Percentiles rank a stretch among this genome's conserved stretches.
These are phyloP conservation scores for Cubamyces lactineus DNA, from an alignment of 768 basidiomycete genomes.

Conservation along the genomic window DNA sequence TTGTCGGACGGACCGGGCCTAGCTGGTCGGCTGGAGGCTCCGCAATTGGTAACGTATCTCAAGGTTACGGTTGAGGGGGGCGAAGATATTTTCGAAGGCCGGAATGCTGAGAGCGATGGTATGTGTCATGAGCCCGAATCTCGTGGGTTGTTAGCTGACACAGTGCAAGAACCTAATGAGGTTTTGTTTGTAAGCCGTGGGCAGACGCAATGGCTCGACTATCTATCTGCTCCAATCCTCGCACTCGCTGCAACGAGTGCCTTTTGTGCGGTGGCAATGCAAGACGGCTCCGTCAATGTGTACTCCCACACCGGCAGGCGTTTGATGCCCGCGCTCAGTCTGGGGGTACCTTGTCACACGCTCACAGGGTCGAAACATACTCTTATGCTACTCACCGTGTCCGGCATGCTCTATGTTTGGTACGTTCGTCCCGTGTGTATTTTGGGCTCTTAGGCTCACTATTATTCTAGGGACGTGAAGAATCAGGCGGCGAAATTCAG, in stretches of 20 bases:
- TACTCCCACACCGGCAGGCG: constrained; percentile 86
- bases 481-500: constrained; percentile 66
- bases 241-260: constrained; percentile 60
- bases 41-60: constrained; percentile 40
- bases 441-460: not conserved
- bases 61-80: constrained; percentile 63
- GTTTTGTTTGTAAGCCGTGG: constrained; percentile 65
- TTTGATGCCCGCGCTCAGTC: constrained; percentile 71
- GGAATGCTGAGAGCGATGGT: constrained; percentile 75
- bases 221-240: constrained; percentile 74
- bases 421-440: constrained; percentile 39
- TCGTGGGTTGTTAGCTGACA: too few species aligned
- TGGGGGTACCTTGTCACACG: constrained; percentile 72
- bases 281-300: constrained; percentile 80
- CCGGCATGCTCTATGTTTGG: constrained; percentile 79
- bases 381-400: constrained; percentile 72
- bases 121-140: constrained; percentile 33
- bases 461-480: constrained; percentile 67
- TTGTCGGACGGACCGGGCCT: constrained; percentile 19
- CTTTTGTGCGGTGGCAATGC: constrained; percentile 78
- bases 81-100: constrained; percentile 72
- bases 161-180: constrained; percentile 72
- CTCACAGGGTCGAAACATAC: constrained; percentile 67
- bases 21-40: constrained; percentile 51
- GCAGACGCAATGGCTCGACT: constrained; percentile 89